phyloP scores from a whole-genome alignment of 805 yeast genomes.

The Candida parachauliodes region DNA sequence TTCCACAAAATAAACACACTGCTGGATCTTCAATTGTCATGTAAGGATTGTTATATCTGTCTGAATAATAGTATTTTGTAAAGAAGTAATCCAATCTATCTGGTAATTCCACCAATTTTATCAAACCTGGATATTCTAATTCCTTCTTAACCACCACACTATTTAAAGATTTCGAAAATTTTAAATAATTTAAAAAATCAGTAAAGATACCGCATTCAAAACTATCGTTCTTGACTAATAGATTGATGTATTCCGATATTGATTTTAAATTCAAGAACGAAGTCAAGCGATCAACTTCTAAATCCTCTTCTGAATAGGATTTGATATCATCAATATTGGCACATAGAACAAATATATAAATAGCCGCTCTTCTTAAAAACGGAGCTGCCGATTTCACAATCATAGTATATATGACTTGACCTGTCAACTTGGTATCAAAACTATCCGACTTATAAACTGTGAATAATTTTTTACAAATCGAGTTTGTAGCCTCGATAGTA shows the following conservation, averaged over 20 bases:
- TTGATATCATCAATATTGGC: conserved; percentile 40
- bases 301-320: conserved; percentile 15
- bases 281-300: conserved; percentile 56
- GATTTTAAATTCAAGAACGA: conserved; percentile 39
- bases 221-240: conserved; percentile 14
- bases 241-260: conserved; percentile 21
- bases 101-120: conserved; percentile 65
- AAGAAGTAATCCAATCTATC: conserved; percentile 63
- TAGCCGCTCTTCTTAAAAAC: conserved; percentile 59
- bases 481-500: conserved; percentile 17
- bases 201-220: conserved; percentile 25
- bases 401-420: conserved; percentile 48
- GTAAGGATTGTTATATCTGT: conserved; percentile 37
- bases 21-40: conserved; percentile 65
- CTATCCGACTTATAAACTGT: conserved; percentile 2
- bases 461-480: conserved; percentile 24
- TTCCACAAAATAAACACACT: conserved; percentile 79
- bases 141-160: conserved; percentile 14
- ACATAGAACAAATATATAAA: conserved; percentile 52
- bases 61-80: conserved; percentile 51
- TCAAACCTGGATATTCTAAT: conserved; percentile 62
- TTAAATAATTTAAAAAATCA: conserved; percentile 15
- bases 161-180: conserved; percentile 2
- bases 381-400: conserved; percentile 56
- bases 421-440: conserved; percentile 22